These are phyloP conservation scores for Chlorella sp. DNA, from an alignment of 139 green algal species.

Conservation along the genomic window DNA sequence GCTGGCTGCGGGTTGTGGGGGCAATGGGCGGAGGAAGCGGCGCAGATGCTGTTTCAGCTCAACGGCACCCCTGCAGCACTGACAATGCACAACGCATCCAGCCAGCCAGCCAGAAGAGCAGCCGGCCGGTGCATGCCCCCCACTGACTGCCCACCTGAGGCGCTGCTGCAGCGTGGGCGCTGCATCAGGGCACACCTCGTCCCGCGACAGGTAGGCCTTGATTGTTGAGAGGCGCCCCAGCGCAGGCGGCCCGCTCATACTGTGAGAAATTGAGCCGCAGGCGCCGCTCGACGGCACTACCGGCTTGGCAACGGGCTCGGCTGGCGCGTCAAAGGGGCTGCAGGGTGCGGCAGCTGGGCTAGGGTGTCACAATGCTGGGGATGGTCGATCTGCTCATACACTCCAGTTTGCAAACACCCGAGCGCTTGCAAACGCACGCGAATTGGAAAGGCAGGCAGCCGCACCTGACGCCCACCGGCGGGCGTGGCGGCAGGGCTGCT, in stretches of 20 bases:
- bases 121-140: background rate
- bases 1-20: constrained; percentile 10
- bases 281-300: background rate
- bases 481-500: too few relatives aligned
- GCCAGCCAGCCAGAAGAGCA: too few relatives aligned
- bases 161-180: background rate
- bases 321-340: constrained; percentile 1
- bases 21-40: too few relatives aligned
- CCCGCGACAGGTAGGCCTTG: background rate
- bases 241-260: background rate
- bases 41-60: too few relatives aligned
- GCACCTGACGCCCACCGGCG: too few relatives aligned
- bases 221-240: background rate
- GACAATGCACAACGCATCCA: too few relatives aligned
- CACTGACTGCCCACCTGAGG: background rate
- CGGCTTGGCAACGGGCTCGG: background rate
- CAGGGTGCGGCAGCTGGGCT: background rate
- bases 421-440: too few relatives aligned
- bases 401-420: too few relatives aligned
- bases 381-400: too few relatives aligned
- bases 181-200: background rate
- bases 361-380: background rate
- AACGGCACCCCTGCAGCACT: too few relatives aligned
- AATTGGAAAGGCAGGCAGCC: too few relatives aligned
- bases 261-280: background rate